Evolutionary conservation across 768 basidiomycete genomes (phyloP), one percentile per base, ranked within the genome.

Genomic region (Basidioascus undulatus): DNA sequence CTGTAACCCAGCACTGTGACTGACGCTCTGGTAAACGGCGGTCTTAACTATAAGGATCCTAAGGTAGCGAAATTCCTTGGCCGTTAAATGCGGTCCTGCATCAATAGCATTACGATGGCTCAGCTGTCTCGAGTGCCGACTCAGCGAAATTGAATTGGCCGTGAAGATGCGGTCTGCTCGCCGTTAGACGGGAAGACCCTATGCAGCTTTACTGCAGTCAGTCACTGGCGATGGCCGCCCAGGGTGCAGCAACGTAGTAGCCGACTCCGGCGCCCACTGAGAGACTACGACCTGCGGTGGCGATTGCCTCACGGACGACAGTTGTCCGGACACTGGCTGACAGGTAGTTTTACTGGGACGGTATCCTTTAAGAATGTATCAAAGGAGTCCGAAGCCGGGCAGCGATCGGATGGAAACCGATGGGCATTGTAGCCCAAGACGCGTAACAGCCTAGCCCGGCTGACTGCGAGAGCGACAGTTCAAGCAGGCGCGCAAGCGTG

Each of bases 41-140:
- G 50, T 49, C 50, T 49, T 51, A 51, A 49, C 50, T 49, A 48
- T 51, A 47, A 51, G 50, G 50, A 46, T 51, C 46, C 48, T 50
- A 47, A 48, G 46, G 46, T 47, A 50, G 47, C 49, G 47, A 51
- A 51, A 51, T 51, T 51, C 48, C 48, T 51, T 51, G 49, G 48
- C 47, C 49, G 42, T 43, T 49, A 51, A 51, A 47, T 51, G 45
- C 45, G 49, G 49, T 51, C 50, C 50, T 49, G 50, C 48, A 48
- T 48, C 45, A 45, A 45, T 40, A 45, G 44, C 45, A 40, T 50
- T 49, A 49, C 44, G 50, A 51, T 51, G 46, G 49, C 39, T 44
- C 42, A 46, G 42, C 50, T 51, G 50, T 51, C 50, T 51, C 49
- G 42, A 47, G 43, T 35, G 48, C 47, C 44, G 44, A 39, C 44